Evolutionary conservation across 306 rosid genomes (phyloP), one percentile per base, ranked within the genome.

Genomic region (Glycyrrhiza uralensis): DNA sequence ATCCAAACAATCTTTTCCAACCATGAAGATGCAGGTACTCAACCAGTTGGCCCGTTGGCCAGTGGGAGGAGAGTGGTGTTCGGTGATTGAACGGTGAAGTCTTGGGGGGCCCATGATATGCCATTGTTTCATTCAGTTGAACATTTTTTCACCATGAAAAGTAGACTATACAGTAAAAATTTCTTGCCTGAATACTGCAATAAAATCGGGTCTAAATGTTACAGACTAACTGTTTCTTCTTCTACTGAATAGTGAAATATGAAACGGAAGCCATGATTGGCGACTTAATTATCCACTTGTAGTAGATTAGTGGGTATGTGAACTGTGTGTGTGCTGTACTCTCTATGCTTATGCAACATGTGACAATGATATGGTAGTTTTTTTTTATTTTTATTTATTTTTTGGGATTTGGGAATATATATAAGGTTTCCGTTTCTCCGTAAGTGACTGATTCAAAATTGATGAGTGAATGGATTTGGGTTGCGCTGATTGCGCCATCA

Each of bases 401-500:
- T n/a, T 33, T 35, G 5, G 11, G 1, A 6, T 46, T 46, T n/a
- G n/a, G 23, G 19, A 26, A 42, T 4, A 18, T 30, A 46, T n/a
- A n/a, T n/a, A n/a, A n/a, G n/a, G n/a, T n/a, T n/a, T n/a, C n/a
- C n/a, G 15, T 20, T 41, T 41, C 7, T 20, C 13, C 28, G 2
- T 12, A 36, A 42, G 4, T 56, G 78, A 65, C 47, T 72, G 78
- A 65, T 56, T 72, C 18, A 71, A 71, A 71, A 71, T 49, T 28
- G 69, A 54, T 1, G 71, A 24, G 33, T 52, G 69, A 63, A 69
- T 63, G 59, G 71, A 30, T 44, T 66, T 80, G 38, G 87, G 80
- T 70, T 78, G 86, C 92, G 86, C 4, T 73, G 90, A 85, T 85
- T 83, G 92, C 92, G 89, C 76, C 29, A 62, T 60, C 67, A 77